A percentile compares a stretch with the other conserved stretches of the same genome.
Conservation (phyloP, 495 filamentous ascomycete genomes). For the Penicillium psychrofluorescens region DNA sequence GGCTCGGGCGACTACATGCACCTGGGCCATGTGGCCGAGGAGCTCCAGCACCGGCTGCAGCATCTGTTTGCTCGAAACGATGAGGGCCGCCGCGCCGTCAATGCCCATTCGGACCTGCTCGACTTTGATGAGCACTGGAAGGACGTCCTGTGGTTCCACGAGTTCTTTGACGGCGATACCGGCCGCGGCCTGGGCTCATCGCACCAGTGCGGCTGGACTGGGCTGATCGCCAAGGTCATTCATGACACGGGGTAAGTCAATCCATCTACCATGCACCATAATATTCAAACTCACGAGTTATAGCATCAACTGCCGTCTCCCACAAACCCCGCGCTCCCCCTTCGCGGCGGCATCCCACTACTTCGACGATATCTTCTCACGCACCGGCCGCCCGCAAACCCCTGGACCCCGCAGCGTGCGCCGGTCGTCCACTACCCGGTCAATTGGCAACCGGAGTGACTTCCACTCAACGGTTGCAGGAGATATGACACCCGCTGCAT, state of each 20-base stretch:
- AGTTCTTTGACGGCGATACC: constrained; percentile 92
- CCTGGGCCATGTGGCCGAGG: constrained; percentile 90
- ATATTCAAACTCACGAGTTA: constrained; percentile 6
- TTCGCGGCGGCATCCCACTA: constrained; percentile 78
- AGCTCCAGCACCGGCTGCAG: constrained; percentile 89
- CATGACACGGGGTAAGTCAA: constrained; percentile 81
- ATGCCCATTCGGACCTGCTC: constrained; percentile 70
- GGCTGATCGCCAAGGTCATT: constrained; percentile 90
- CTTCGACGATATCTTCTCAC: constrained; percentile 85
- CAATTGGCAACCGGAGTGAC: constrained; percentile 82
- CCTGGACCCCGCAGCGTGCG: constrained; percentile 49
- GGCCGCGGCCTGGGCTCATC: constrained; percentile 86
- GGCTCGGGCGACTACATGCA: constrained; percentile 96
- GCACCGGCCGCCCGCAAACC: constrained; percentile 28
- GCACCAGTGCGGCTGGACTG: constrained; percentile 98
- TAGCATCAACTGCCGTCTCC: constrained; percentile 83
- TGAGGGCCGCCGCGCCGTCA: constrained; percentile 79
- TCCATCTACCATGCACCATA: neutral
- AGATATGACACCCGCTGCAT: constrained; percentile 17
- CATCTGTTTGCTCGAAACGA: constrained; percentile 81
- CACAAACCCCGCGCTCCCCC: constrained; percentile 86
- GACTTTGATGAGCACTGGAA: constrained; percentile 91
- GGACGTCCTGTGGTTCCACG: constrained; percentile 91
- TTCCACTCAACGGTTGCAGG: constrained; percentile 46
- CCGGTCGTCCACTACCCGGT: constrained; percentile 75